phyloP scores from a whole-genome alignment of 2,329 filamentous ascomycete genomes.

The Aspergillus awamori region DNA sequence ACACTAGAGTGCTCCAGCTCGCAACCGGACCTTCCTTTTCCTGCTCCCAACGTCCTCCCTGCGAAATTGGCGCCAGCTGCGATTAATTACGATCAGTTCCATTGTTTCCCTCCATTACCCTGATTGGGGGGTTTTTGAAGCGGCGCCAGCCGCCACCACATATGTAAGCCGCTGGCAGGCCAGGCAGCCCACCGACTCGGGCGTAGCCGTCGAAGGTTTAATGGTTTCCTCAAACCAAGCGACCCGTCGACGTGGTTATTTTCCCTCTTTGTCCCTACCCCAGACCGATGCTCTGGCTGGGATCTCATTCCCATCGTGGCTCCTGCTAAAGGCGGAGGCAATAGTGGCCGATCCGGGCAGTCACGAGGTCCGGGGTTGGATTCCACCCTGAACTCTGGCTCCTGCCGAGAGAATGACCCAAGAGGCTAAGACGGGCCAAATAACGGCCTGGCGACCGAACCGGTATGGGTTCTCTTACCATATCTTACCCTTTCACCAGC shows the following conservation, averaged over 20 bases:
- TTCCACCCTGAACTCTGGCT: slow-evolving; percentile 11
- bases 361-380: slow-evolving; percentile 22
- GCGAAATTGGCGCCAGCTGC: not conserved
- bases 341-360: slow-evolving; percentile 10
- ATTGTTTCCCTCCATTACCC: slow-evolving; percentile 7
- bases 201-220: not conserved
- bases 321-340: not conserved
- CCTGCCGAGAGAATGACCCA: not conserved
- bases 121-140: slow-evolving; percentile 13
- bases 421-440: not conserved
- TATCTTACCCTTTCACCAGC: not conserved
- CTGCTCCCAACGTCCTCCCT: not conserved
- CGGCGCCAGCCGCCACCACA: slow-evolving; percentile 25
- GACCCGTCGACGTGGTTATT: too few relatives aligned
- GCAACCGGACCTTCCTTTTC: not conserved
- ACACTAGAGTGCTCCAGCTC: too few relatives aligned
- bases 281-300: not conserved
- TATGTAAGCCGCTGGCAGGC: not conserved
- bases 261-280: not conserved
- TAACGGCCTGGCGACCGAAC: not conserved
- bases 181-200: slow-evolving; percentile 9
- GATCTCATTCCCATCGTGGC: not conserved
- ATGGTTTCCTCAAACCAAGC: not conserved
- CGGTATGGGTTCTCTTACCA: not conserved
- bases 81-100: slow-evolving; percentile 7